Conservation (phyloP, 2,329 filamentous ascomycete genomes). For the Alternaria brassicicola region DNA sequence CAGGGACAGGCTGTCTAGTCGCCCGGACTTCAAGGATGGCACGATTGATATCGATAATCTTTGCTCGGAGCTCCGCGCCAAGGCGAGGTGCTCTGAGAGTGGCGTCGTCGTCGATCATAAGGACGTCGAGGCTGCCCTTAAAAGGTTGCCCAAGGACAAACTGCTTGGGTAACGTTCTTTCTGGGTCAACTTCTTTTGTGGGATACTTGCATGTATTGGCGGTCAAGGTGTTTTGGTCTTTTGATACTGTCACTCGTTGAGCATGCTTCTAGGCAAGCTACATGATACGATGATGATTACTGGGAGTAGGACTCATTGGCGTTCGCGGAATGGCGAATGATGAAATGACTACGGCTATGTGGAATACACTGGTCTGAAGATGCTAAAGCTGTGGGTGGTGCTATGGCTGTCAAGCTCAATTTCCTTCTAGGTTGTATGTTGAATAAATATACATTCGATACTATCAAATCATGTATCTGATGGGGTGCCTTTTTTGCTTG, state of each 20-base stretch:
- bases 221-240: neutral
- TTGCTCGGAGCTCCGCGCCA: conserved; percentile 90
- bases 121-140: conserved; percentile 74
- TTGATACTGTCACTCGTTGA: conserved; percentile 7
- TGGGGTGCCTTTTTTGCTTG: too few species aligned
- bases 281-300: neutral
- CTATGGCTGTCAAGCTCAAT: neutral
- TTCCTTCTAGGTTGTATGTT: neutral
- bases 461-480: too few species aligned
- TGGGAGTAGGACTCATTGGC: neutral
- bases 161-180: conserved; percentile 2
- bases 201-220: conserved; percentile 6
- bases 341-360: neutral
- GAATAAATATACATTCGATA: neutral
- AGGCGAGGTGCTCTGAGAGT: conserved; percentile 91
- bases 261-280: neutral
- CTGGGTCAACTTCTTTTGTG: neutral
- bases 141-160: conserved; percentile 50
- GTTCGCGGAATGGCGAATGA: neutral
- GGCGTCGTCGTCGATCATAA: conserved; percentile 88
- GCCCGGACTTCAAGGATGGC: conserved; percentile 84
- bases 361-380: neutral
- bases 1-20: conserved; percentile 89
- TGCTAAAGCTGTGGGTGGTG: neutral
- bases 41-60: conserved; percentile 93